These are phyloP conservation scores for Wickerhamomyces bovis DNA, from an alignment of 805 yeast species.

Conservation along the genomic window DNA sequence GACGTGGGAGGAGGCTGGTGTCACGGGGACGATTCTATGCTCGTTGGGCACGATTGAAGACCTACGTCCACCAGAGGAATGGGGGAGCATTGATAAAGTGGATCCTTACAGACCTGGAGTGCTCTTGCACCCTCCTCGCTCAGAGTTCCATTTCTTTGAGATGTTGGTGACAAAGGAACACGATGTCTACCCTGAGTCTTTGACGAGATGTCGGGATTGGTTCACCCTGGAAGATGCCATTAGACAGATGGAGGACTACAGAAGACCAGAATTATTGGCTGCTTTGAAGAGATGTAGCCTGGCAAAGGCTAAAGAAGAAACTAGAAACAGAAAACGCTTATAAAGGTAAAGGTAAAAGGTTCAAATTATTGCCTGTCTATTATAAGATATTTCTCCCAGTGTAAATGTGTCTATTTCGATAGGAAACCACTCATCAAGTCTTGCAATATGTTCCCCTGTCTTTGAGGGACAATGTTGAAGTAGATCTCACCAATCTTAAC, in stretches of 20 bases:
- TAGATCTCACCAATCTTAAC: constrained; percentile 54
- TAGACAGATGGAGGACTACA: constrained; percentile 47
- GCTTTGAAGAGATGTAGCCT: constrained; percentile 57
- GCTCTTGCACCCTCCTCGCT: constrained; percentile 49
- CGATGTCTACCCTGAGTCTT: constrained; percentile 70
- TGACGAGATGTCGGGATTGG: constrained; percentile 66
- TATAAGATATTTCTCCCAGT: not conserved
- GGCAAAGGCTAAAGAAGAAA: too few species aligned
- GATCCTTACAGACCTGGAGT: constrained; percentile 20
- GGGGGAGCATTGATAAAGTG: constrained; percentile 27
- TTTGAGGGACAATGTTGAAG: constrained; percentile 51
- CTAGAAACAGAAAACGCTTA: too few species aligned
- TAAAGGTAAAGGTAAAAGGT: too few species aligned
- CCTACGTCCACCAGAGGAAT: constrained; percentile 40
- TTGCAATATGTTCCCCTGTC: constrained; percentile 52
- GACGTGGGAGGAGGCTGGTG: constrained; percentile 98
- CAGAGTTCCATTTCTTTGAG: constrained; percentile 88
- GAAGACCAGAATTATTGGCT: constrained; percentile 60
- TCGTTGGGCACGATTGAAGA: constrained; percentile 67
- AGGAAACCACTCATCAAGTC: constrained; percentile 64
- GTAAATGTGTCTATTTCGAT: not conserved
- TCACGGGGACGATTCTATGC: constrained; percentile 52
- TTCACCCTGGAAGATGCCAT: constrained; percentile 62
- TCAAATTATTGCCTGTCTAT: not conserved
- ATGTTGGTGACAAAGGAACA: constrained; percentile 53